Evolutionary conservation across 805 yeast genomes (phyloP).

Genomic region (Myxozyma sirexii): DNA sequence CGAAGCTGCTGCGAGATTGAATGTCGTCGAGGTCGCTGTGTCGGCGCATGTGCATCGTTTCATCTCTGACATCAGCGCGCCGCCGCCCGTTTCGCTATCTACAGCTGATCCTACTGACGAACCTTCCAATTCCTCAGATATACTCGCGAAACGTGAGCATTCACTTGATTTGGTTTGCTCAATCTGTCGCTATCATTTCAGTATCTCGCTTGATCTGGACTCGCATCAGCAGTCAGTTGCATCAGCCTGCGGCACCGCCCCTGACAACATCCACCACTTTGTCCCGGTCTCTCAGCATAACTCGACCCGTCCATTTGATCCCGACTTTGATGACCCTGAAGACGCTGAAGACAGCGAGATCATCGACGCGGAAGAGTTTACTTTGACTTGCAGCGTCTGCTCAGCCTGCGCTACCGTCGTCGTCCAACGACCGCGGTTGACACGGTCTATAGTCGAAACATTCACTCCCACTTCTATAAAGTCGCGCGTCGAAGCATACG

Average conservation of each 20-base stretch:
- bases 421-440: slow-evolving; percentile 44
- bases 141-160: not conserved
- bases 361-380: slow-evolving; percentile 6
- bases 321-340: not conserved
- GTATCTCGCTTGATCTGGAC: not conserved
- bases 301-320: not conserved
- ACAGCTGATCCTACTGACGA: not conserved
- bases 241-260: slow-evolving; percentile 11
- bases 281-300: slow-evolving; percentile 8
- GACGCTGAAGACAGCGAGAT: not conserved
- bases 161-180: slow-evolving; percentile 15
- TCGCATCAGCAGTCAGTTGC: not conserved
- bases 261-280: slow-evolving; percentile 25
- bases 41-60: slow-evolving; percentile 24
- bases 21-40: slow-evolving; percentile 13
- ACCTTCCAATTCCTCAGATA: not conserved
- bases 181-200: slow-evolving; percentile 25
- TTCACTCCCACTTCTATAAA: slow-evolving; percentile 56
- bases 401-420: not conserved
- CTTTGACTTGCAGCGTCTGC: slow-evolving; percentile 19
- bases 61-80: slow-evolving; percentile 7
- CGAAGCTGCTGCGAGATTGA: not conserved
- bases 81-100: not conserved
- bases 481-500: slow-evolving; percentile 51
- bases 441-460: slow-evolving; percentile 50